These are phyloP conservation scores for Alloascoidea hylecoeti DNA, from an alignment of 805 yeast species.

Conservation along the genomic window DNA sequence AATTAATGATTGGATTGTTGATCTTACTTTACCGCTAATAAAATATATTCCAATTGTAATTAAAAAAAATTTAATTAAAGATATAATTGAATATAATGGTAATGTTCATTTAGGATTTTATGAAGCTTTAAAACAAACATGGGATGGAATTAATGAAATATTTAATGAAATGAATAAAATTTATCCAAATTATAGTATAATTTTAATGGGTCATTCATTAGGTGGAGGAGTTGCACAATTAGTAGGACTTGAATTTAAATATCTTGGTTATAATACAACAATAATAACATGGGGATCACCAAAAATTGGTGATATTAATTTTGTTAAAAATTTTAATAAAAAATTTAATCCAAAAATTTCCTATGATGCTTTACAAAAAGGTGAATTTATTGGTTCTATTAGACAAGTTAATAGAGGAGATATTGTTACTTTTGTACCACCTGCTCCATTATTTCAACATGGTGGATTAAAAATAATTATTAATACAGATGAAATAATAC, in stretches of 20 bases:
- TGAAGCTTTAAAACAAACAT: not conserved
- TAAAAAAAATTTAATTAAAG: not conserved
- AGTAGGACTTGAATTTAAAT: constrained; percentile 42
- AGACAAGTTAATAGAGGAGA: not conserved
- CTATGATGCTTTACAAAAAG: not conserved
- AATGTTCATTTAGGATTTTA: not conserved
- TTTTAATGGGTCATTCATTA: constrained; percentile 55
- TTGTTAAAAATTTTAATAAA: constrained; percentile 11
- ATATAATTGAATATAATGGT: not conserved
- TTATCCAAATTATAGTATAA: constrained; percentile 31
- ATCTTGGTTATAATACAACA: constrained; percentile 36
- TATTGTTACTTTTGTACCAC: not conserved
- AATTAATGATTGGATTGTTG: not conserved
- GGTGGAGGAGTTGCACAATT: constrained; percentile 56
- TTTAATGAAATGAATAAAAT: constrained; percentile 9
- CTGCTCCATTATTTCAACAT: not conserved
- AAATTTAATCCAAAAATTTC: not conserved
- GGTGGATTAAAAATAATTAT: too few species aligned
- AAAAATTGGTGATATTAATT: constrained; percentile 36
- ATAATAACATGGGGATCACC: constrained; percentile 50
- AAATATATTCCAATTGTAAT: not conserved
- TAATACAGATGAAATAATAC: too few species aligned
- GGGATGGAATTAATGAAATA: not conserved
- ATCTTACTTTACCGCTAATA: not conserved
- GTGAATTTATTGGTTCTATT: not conserved